These are phyloP conservation scores for Phytophthora brassicae DNA, from an alignment of 352 stramenopile genomes.

Conservation along the genomic window DNA sequence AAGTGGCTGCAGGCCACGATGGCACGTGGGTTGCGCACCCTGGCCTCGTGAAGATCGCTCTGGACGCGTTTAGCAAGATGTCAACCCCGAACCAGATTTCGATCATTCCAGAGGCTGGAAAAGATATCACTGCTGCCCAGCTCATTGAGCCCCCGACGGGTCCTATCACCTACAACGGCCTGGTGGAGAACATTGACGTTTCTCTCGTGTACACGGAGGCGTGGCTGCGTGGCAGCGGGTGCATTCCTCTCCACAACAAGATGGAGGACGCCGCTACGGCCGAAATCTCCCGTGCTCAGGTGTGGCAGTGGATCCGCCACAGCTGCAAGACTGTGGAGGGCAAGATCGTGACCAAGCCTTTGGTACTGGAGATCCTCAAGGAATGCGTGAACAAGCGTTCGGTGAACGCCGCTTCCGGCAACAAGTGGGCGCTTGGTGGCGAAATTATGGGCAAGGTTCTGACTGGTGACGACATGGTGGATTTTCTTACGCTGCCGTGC, in stretches of 20 bases:
- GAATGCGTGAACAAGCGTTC: conserved; percentile 65
- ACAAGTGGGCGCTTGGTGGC: conserved; percentile 70
- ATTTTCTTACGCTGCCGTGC: conserved; percentile 83
- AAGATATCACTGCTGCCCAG: conserved; percentile 58
- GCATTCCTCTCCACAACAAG: conserved; percentile 94
- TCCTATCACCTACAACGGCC: conserved; percentile 80
- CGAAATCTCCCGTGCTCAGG: conserved; percentile 93
- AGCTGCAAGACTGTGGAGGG: conserved; percentile 66
- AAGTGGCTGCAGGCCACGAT: conserved; percentile 93
- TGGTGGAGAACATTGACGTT: conserved; percentile 92
- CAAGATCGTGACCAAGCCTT: conserved; percentile 63
- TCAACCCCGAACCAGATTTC: conserved; percentile 91
- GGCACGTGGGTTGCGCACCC: conserved; percentile 97
- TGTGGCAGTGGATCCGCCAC: conserved; percentile 93
- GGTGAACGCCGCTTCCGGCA: conserved; percentile 37
- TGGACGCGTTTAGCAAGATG: conserved; percentile 96
- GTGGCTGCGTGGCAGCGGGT: conserved; percentile 92
- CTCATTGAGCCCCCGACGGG: conserved; percentile 65
- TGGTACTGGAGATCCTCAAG: conserved; percentile 64
- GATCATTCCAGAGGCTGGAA: conserved; percentile 53
- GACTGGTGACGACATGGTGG: conserved; percentile 74
- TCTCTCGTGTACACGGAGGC: conserved; percentile 94
- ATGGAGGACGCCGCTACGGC: conserved; percentile 96
- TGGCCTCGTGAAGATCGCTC: conserved; percentile 91
- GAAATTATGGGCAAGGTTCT: conserved; percentile 72